These are phyloP conservation scores for Russula emetica DNA, from an alignment of 768 basidiomycete genomes.

Conservation along the genomic window DNA sequence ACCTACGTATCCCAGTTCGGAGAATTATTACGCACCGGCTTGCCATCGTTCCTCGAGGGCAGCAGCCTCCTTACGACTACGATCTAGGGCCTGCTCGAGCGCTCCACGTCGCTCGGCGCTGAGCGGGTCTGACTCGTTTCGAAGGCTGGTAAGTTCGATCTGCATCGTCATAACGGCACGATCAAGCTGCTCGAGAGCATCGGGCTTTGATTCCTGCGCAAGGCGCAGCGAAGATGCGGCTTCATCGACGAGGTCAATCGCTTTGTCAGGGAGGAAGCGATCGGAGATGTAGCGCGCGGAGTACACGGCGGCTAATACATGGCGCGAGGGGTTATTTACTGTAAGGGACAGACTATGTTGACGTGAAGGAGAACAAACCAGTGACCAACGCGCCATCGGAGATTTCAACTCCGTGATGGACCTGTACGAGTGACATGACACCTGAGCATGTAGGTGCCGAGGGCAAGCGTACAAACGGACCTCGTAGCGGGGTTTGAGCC, in stretches of 20 bases:
- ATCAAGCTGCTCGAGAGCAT: conserved; percentile 76
- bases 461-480: conserved; percentile 30
- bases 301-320: conserved; percentile 67
- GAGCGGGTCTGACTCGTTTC: conserved; percentile 83
- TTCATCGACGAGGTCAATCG: conserved; percentile 90
- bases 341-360: not conserved
- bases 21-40: conserved; percentile 45
- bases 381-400: conserved; percentile 86
- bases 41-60: conserved; percentile 67
- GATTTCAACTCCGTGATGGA: conserved; percentile 92
- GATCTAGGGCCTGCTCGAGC: conserved; percentile 59
- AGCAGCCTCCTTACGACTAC: conserved; percentile 60
- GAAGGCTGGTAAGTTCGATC: conserved; percentile 85
- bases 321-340: not conserved
- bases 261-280: conserved; percentile 86
- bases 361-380: conserved; percentile 39
- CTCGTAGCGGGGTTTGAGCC: conserved; percentile 79
- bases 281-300: conserved; percentile 81
- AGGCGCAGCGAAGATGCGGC: conserved; percentile 83
- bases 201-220: conserved; percentile 85
- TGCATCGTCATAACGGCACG: conserved; percentile 81
- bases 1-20: not conserved
- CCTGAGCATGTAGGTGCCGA: not conserved
- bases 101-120: conserved; percentile 66
- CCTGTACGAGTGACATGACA: not conserved